Evolutionary conservation across 2,329 filamentous ascomycete genomes (phyloP).

Genomic region (Rhinocladiella similis): DNA sequence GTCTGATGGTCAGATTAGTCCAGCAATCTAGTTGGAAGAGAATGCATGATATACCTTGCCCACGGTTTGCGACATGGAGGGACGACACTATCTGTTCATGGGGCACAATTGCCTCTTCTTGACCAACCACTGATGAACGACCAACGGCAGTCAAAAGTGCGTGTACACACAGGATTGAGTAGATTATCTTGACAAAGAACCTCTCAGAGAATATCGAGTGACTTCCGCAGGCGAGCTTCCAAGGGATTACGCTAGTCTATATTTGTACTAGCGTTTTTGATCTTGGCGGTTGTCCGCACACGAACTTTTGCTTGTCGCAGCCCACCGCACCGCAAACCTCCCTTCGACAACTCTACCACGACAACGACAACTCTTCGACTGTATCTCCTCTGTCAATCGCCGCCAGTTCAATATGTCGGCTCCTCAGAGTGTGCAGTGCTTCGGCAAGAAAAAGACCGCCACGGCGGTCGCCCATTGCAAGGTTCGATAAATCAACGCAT

Average conservation of each 20-base stretch:
- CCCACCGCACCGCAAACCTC: not conserved
- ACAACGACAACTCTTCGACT: conserved; percentile 10
- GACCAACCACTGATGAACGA: not conserved
- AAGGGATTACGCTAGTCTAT: not conserved
- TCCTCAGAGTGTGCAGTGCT: conserved; percentile 88
- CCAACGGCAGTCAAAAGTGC: not conserved
- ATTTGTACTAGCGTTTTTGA: not conserved
- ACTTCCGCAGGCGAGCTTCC: not conserved
- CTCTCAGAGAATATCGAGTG: not conserved
- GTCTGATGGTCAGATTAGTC: conserved; percentile 58
- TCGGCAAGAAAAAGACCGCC: conserved; percentile 98
- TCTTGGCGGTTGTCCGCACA: not conserved
- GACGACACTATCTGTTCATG: conserved; percentile 19
- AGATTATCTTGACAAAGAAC: not conserved
- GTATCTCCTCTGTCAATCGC: conserved; percentile 23
- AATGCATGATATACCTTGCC: conserved; percentile 40
- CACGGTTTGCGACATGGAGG: conserved; percentile 46
- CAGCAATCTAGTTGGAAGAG: not conserved
- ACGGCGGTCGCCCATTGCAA: conserved; percentile 91
- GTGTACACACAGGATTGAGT: too few species aligned
- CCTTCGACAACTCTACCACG: conserved; percentile 1
- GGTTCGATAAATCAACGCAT: conserved; percentile 52
- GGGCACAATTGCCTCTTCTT: not conserved
- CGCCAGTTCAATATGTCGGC: conserved; percentile 65
- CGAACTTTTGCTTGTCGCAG: not conserved